Base-by-base conservation (phyloP, 306 rosid genomes). In the Herpetospermum pedunculosum region DNA sequence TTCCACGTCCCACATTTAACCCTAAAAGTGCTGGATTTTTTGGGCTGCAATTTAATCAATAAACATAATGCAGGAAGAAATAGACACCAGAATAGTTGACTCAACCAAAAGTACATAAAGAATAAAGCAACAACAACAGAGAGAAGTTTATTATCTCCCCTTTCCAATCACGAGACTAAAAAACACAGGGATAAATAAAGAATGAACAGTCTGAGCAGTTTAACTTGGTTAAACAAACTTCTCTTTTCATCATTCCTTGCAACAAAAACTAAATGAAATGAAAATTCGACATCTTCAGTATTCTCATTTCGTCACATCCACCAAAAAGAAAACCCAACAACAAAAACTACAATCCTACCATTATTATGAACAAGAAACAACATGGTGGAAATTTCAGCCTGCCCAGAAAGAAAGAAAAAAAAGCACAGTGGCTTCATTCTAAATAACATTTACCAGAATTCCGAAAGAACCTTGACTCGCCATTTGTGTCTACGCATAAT, bases 381-480 rank as follows among this genome's bases (percentile, higher is more conserved):
- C 46, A 21, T 65, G 29, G 28, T 16, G 15, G 46, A 34, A 64
- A 64, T n/a, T 1, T 21, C 70, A n/a, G 14, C 7, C 70, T 2
- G 5, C 12, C 35, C 6, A 68, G 9, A 18, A 8, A n/a, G 9
- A 7, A 62, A 5, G 18, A 32, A 19, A 28, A 2, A 4, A 59
- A 30, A 34, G 32, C 8, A 7, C 0, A 29, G 8, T 28, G 38
- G 8, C 26, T 29, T 48, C n/a, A n/a, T n/a, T n/a, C 2, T 11
- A 64, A 53, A 1, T 35, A 53, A 29, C 1, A 19, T 60, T 53
- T 78, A 92, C 97, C 90, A 89, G 68, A 93, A 85, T 73, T 93
- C 98, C 19, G 97, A 89, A 77, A 93, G 97, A 76, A 89, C 47
- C 77, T 91, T 91, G 77, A 93, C 94, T 75, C 97, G 87, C 98